phyloP scores from a whole-genome alignment of 495 filamentous ascomycete species.

The Xylaria acuta region DNA sequence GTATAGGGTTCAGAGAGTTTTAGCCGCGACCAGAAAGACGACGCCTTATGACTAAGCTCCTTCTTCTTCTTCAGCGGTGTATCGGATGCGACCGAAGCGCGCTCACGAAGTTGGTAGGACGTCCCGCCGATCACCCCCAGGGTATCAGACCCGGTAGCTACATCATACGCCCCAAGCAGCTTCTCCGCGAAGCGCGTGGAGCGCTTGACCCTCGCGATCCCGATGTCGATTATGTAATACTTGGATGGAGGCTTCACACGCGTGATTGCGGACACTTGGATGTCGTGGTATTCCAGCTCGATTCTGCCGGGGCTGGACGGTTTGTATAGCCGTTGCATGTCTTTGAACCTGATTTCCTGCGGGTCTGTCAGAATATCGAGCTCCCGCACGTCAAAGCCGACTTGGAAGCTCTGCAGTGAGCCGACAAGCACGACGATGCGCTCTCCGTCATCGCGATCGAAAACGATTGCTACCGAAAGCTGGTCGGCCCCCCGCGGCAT shows the following conservation, averaged over 20 bases:
- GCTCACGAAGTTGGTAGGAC: not conserved
- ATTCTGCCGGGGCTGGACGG: not conserved
- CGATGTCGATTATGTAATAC: not conserved
- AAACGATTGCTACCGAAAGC: not conserved
- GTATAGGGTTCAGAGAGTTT: no score
- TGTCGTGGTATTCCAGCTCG: conserved; percentile 3
- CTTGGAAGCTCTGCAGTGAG: not conserved
- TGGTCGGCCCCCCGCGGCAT: conserved; percentile 5
- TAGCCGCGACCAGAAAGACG: conserved; percentile 2
- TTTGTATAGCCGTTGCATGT: not conserved
- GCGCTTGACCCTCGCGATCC: not conserved
- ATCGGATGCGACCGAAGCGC: not conserved
- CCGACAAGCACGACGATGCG: not conserved
- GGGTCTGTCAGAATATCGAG: not conserved
- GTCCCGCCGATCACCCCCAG: not conserved
- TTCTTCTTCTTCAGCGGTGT: not conserved
- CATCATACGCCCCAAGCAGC: conserved; percentile 1
- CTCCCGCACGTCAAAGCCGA: conserved; percentile 5
- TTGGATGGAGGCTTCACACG: conserved; percentile 3
- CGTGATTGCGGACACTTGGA: not conserved
- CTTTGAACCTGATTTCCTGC: not conserved
- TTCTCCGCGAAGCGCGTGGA: not conserved
- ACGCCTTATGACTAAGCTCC: not conserved
- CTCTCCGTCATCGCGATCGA: not conserved
- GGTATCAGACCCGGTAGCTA: conserved; percentile 4